Conservation (phyloP, 306 rosid genomes). For the Dalbergia cultrata region DNA sequence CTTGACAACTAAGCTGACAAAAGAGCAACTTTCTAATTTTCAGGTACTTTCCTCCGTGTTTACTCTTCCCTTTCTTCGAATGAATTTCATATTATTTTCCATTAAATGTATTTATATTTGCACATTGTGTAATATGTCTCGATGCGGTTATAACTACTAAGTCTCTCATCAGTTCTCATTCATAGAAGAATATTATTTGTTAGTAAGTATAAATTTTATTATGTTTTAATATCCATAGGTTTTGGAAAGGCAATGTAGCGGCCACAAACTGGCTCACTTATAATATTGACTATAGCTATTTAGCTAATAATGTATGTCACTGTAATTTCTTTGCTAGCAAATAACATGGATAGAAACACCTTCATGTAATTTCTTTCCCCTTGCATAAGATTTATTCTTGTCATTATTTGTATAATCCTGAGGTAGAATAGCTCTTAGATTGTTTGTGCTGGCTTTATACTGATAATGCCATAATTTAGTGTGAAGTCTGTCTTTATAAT, state of each 20-base stretch:
- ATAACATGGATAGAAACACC: not conserved
- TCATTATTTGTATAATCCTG: conserved; percentile 10
- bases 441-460: not conserved
- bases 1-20: conserved; percentile 64
- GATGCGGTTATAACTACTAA: not conserved
- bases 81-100: not conserved
- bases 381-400: not conserved
- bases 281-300: conserved; percentile 12
- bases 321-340: not conserved
- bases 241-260: conserved; percentile 5
- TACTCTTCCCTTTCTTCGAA: not conserved
- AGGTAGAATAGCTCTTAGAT: not conserved
- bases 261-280: not conserved
- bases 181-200: conserved; percentile 1
- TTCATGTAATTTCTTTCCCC: not conserved
- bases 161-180: not conserved
- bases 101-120: not conserved
- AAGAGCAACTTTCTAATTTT: conserved; percentile 75
- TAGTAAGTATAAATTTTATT: not conserved
- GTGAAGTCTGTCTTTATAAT: not conserved
- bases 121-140: not conserved
- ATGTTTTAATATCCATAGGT: not conserved
- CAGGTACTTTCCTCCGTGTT: conserved; percentile 55
- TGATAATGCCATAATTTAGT: not conserved
- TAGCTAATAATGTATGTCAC: not conserved